Base-by-base conservation (phyloP, 345 rosid genomes). In the Syzygium aqueum region DNA sequence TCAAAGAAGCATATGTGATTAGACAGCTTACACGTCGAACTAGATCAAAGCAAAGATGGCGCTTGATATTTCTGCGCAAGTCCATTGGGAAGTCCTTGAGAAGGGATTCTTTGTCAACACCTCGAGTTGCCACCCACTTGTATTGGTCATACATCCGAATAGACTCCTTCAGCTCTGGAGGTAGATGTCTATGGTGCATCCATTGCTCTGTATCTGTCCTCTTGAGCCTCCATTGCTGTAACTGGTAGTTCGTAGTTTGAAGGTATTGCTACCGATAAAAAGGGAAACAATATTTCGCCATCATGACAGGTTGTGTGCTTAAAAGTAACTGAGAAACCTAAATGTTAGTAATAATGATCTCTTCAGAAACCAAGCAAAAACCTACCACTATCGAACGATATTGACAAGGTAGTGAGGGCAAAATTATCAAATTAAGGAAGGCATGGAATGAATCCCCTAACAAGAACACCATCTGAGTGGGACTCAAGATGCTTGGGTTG, bases 11-110 rank as follows among this genome's bases (percentile, higher is more conserved):
- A 52, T 37, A 65, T 28, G 65, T 52, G 8, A 17, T 21, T 25
- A 73, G 82, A 73, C 37, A 28, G 90, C 95, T 90, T 93, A 95
- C 96, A n/a, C 95, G 94, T 85, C 95, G 92, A 88, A 95, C 95
- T 89, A 94, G 95, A 88, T 94, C 96, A 77, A 95, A 92, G 90
- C 96, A 95, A 19, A 94, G 93, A 91, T 95, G 95, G n/a, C 95
- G 89, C 90, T 94, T 93, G 90, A 95, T 95, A 53, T 94, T 94
- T 89, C 94, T 92, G 3, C 95, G 94, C 14, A 95, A 94, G 93
- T 95, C 95, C 2, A 92, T 88, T 0, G 96, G 97, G 77, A 95
- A 91, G 51, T 92, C 92, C 84, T 84, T 90, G 51, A 95, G 91
- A 65, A 94, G 93, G 85, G 93, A 86, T 90, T 95, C 96, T 91